These are phyloP conservation scores for Pyrenochaeta sp. DNA, from an alignment of 2,329 filamentous ascomycete species.

Conservation along the genomic window DNA sequence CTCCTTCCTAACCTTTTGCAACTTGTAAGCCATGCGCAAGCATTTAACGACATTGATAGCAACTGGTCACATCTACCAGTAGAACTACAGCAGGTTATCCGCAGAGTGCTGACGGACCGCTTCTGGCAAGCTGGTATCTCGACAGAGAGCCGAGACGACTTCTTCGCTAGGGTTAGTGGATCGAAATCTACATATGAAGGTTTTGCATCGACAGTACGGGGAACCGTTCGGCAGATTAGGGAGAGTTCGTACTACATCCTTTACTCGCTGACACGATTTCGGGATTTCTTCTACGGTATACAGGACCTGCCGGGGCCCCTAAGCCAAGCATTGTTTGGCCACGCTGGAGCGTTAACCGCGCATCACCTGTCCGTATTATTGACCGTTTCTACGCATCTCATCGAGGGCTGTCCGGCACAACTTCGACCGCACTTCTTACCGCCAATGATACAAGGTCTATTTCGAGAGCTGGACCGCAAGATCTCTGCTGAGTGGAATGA, in stretches of 20 bases:
- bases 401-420: constrained; percentile 88
- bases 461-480: constrained; percentile 86
- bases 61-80: constrained; percentile 82
- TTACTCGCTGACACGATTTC: constrained; percentile 89
- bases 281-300: constrained; percentile 91
- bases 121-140: constrained; percentile 99
- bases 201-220: constrained; percentile 90
- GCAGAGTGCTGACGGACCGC: constrained; percentile 85
- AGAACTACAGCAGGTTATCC: constrained; percentile 80
- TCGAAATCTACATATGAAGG: constrained; percentile 92
- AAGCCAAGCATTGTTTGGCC: constrained; percentile 82
- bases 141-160: constrained; percentile 93
- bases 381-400: constrained; percentile 85
- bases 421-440: constrained; percentile 83
- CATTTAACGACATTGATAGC: constrained; percentile 79
- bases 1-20: constrained; percentile 88
- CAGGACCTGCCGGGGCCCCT: constrained; percentile 82
- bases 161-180: constrained; percentile 88
- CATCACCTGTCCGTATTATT: constrained; percentile 95
- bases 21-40: constrained; percentile 87
- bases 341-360: constrained; percentile 83
- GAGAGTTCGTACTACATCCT: constrained; percentile 95
- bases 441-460: constrained; percentile 81
- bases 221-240: constrained; percentile 85
- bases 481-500: constrained; percentile 87